Percentiles rank a stretch among this genome's conserved stretches.
Conservation (phyloP, 345 rosid species). For the Hibiscus tridactylites region DNA sequence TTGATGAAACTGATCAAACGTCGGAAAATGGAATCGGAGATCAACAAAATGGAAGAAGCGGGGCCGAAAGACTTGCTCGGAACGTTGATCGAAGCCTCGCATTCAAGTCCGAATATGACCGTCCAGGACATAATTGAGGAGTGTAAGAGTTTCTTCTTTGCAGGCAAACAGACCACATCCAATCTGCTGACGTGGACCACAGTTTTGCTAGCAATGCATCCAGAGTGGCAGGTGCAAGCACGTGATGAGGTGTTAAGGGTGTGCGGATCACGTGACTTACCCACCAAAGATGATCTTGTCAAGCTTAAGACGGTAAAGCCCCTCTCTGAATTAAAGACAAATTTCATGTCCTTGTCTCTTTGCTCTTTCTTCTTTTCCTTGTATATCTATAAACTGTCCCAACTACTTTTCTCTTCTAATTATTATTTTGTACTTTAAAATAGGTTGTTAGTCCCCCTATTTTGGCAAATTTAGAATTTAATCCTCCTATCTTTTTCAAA, state of each 20-base stretch:
- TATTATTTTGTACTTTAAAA: too few species aligned
- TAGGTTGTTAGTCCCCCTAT: too few species aligned
- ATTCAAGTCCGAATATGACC: constrained; percentile 24
- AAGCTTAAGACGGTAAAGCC: constrained; percentile 63
- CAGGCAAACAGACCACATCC: constrained; percentile 88
- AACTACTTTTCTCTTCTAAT: too few species aligned
- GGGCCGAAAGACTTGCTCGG: constrained; percentile 43
- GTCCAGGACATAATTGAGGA: constrained; percentile 66
- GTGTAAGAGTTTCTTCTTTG: constrained; percentile 89
- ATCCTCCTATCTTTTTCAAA: too few species aligned
- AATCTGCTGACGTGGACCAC: constrained; percentile 82
- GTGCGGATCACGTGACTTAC: constrained; percentile 73
- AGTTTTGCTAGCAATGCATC: constrained; percentile 69
- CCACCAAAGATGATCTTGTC: constrained; percentile 60
- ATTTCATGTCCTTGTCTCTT: not conserved
- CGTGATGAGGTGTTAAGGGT: constrained; percentile 73
- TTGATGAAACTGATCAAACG: constrained; percentile 39
- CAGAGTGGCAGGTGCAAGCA: constrained; percentile 78
- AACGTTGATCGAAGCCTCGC: constrained; percentile 49
- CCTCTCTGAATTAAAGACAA: not conserved
- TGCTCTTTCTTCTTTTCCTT: not conserved
- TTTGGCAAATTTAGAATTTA: too few species aligned
- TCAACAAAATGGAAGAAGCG: not conserved
- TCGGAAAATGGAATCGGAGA: constrained; percentile 20
- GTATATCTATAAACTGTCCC: too few species aligned